Evolutionary conservation across 306 rosid species (phyloP).

Genomic region (Quercus variabilis): DNA sequence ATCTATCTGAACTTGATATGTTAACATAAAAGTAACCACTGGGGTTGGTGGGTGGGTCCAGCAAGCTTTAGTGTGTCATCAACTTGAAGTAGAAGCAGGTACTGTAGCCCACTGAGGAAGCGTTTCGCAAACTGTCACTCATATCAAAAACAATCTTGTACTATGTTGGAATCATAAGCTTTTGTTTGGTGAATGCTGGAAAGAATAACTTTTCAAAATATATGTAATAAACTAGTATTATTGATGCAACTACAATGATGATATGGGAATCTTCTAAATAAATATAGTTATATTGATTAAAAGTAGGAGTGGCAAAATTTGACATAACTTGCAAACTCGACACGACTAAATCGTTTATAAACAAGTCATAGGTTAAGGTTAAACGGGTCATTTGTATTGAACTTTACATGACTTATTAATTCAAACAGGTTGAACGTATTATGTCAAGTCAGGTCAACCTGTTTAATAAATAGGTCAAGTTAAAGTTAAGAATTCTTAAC

Average conservation of each 20-base stretch:
- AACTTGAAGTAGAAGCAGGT: neutral
- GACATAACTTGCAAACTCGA: too few relatives aligned
- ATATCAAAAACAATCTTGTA: neutral
- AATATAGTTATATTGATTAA: too few relatives aligned
- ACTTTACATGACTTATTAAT: too few relatives aligned
- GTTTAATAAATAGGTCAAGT: too few relatives aligned
- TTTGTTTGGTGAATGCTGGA: neutral
- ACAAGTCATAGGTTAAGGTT: too few relatives aligned
- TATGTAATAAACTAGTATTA: too few relatives aligned
- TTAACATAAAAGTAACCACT: neutral
- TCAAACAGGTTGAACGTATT: too few relatives aligned
- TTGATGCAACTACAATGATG: neutral
- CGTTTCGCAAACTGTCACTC: too few relatives aligned
- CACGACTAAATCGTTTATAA: too few relatives aligned
- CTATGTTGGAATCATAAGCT: neutral
- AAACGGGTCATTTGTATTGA: too few relatives aligned
- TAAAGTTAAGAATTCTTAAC: too few relatives aligned
- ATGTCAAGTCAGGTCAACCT: accelerated
- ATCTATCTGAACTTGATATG: neutral
- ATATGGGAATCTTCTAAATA: neutral
- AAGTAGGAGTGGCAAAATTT: too few relatives aligned
- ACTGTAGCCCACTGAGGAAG: neutral
- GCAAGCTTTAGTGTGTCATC: neutral
- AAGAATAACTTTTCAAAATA: neutral
- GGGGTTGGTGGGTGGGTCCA: slow-evolving; percentile 2